Percentiles rank a stretch among this genome's conserved stretches.
Evolutionary conservation across 345 rosid species (phyloP).

Genomic region (Arabidopsis thaliana): TAIR10.1 NC_003070.9:7689001-7689500

Average conservation of each 20-base stretch:
- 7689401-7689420: constrained; percentile 30
- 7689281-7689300: background rate
- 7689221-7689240: constrained; percentile 13
- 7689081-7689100: too few species aligned
- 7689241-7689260: background rate
- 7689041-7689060: too few species aligned
- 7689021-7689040: too few species aligned
- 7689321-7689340: constrained; percentile 36
- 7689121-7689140: too few species aligned
- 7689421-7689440: background rate
- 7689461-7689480: constrained; percentile 2
- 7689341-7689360: constrained; percentile 37
- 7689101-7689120: too few species aligned
- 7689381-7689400: constrained; percentile 11
- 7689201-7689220: background rate
- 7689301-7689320: constrained; percentile 1
- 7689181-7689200: background rate
- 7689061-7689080: too few species aligned
- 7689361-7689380: constrained; percentile 36
- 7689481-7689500: background rate
- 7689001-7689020: too few species aligned
- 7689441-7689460: background rate
- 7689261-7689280: background rate
- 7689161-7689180: too few species aligned
- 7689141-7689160: too few species aligned